Percentiles rank a stretch among this genome's conserved stretches.
Evolutionary conservation across 2,329 filamentous ascomycete species (phyloP).

Genomic region (Fusarium goolgardi): DNA sequence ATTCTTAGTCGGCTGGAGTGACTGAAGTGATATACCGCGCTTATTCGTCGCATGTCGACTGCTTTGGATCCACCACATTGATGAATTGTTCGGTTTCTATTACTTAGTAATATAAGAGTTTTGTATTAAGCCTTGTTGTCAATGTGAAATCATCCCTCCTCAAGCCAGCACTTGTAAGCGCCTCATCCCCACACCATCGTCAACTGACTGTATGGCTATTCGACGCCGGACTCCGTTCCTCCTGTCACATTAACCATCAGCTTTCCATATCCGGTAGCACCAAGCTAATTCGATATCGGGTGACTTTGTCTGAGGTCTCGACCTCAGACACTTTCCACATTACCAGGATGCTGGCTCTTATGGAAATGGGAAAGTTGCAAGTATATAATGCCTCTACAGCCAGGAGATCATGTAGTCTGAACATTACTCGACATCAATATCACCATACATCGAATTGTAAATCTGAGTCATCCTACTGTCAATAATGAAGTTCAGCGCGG

Average conservation of each 20-base stretch:
- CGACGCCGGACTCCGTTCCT: background rate
- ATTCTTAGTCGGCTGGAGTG: background rate
- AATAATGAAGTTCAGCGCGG: slow-evolving; percentile 29
- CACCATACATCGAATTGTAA: background rate
- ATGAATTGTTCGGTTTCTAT: background rate
- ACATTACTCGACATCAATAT: background rate
- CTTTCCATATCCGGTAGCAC: slow-evolving; percentile 18
- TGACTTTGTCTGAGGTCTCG: slow-evolving; percentile 6
- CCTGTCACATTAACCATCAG: background rate
- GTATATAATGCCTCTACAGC: slow-evolving; percentile 6
- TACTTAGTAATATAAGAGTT: background rate
- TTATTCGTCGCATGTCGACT: rapidly evolving
- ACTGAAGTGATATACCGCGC: background rate
- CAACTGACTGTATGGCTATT: slow-evolving; percentile 16
- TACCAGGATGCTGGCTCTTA: background rate
- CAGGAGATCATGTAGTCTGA: background rate
- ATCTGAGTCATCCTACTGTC: background rate
- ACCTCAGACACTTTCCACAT: background rate
- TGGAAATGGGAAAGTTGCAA: background rate
- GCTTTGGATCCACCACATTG: background rate
- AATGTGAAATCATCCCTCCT: slow-evolving; percentile 7
- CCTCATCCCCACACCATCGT: slow-evolving; percentile 8
- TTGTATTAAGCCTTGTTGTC: slow-evolving; percentile 1
- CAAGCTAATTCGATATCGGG: slow-evolving; percentile 7
- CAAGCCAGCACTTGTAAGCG: slow-evolving; percentile 3